These are phyloP conservation scores for Pleurozium schreberi DNA, from an alignment of 225 moss, liverwort and hornwort genomes.

Conservation along the genomic window DNA sequence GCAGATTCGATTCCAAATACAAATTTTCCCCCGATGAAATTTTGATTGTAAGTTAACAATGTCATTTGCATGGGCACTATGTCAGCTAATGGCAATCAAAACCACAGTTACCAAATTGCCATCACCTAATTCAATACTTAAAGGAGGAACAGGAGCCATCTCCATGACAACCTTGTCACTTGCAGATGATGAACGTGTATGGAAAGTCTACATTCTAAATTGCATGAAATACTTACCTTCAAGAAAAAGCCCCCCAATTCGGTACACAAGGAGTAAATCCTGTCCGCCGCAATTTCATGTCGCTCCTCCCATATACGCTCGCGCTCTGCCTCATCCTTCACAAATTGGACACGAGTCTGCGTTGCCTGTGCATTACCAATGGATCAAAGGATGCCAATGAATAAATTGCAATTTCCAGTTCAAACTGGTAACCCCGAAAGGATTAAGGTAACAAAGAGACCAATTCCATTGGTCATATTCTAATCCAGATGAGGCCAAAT, in stretches of 20 bases:
- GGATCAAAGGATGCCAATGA: neutral
- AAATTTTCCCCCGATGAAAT: neutral
- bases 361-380: conserved; percentile 33
- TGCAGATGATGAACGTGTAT: neutral
- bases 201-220: neutral
- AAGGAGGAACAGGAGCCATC: neutral
- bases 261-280: conserved; percentile 58
- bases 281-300: conserved; percentile 77
- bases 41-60: neutral
- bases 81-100: neutral
- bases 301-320: conserved; percentile 85
- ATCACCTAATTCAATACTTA: neutral
- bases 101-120: neutral
- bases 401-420: neutral
- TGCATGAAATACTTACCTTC: conserved; percentile 30
- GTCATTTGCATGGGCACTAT: neutral
- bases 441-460: neutral
- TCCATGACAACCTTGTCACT: neutral
- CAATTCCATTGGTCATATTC: neutral
- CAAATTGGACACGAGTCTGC: conserved; percentile 71
- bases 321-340: conserved; percentile 66
- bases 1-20: neutral
- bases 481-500: neutral
- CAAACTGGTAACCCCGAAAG: neutral
- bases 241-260: conserved; percentile 86